A percentile compares a stretch with the other conserved stretches of the same genome.
Evolutionary conservation across 495 filamentous ascomycete species (phyloP).

Genomic region (Podospora pseudopauciseta): DNA sequence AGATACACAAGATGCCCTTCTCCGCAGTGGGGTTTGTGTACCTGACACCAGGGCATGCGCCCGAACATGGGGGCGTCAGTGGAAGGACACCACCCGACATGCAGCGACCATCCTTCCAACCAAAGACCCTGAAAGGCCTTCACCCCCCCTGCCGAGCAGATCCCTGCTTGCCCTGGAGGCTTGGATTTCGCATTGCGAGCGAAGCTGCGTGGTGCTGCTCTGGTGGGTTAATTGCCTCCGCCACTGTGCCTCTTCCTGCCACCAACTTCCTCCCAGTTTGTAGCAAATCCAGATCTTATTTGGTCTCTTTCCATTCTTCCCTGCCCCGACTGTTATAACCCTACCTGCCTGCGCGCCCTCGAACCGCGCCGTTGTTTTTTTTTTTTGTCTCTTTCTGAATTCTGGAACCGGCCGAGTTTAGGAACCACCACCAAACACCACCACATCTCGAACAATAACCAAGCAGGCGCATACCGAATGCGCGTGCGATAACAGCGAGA

Average conservation of each 20-base stretch:
- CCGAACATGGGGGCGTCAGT: neutral
- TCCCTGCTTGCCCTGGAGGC: neutral
- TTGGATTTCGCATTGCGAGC: neutral
- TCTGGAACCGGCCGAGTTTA: neutral
- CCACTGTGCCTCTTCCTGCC: constrained; percentile 13
- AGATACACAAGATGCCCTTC: neutral
- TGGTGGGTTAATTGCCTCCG: constrained; percentile 7
- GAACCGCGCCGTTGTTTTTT: neutral
- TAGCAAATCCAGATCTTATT: neutral
- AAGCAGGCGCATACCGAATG: constrained; percentile 16
- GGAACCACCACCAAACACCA: neutral
- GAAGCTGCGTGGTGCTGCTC: neutral
- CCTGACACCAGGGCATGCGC: neutral
- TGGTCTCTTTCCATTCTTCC: neutral
- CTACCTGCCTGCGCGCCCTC: neutral
- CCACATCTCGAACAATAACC: neutral
- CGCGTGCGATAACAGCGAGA: constrained; percentile 18
- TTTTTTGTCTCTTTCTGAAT: neutral
- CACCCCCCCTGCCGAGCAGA: neutral
- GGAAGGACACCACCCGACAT: neutral
- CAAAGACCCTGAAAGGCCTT: neutral
- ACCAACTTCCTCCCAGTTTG: constrained; percentile 1
- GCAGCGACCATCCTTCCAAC: constrained; percentile 6
- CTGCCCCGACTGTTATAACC: neutral
- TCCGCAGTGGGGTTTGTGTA: neutral